These are phyloP conservation scores for Termitomyces sp. DNA, from an alignment of 768 basidiomycete species.

Conservation along the genomic window DNA sequence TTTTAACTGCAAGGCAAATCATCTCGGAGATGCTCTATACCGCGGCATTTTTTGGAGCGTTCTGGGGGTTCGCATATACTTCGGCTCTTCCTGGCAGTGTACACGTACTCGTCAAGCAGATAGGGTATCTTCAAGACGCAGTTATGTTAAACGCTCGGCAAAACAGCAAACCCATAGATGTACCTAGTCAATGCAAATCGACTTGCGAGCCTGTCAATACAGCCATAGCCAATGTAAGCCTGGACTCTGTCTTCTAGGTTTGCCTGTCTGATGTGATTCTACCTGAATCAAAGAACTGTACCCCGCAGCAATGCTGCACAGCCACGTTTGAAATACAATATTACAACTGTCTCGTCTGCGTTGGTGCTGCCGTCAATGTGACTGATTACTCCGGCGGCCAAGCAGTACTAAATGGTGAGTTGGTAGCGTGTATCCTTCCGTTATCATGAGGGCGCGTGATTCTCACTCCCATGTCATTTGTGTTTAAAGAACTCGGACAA, in stretches of 20 bases:
- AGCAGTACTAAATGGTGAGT: constrained; percentile 9
- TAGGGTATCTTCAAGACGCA: background rate
- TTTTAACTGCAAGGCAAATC: background rate
- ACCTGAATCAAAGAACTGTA: constrained; percentile 18
- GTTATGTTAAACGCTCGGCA: constrained; percentile 16
- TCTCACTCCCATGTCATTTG: background rate
- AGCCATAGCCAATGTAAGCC: constrained; percentile 15
- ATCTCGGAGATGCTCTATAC: background rate
- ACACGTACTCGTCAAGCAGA: background rate
- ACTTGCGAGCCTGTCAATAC: constrained; percentile 24
- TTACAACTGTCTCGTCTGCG: constrained; percentile 37
- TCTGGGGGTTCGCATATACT: background rate
- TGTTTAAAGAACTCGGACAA: background rate
- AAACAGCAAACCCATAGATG: constrained; percentile 3
- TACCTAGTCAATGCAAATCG: constrained; percentile 26
- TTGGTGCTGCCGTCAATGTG: constrained; percentile 18
- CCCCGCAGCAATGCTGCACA: constrained; percentile 30
- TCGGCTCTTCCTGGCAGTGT: background rate
- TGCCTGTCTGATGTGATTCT: background rate
- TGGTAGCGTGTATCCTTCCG: background rate
- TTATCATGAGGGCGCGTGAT: too few relatives aligned
- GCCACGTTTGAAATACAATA: constrained; percentile 30
- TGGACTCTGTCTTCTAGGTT: too few relatives aligned
- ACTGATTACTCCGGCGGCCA: constrained; percentile 26
- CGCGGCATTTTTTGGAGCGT: background rate